Base-by-base conservation (phyloP, 306 rosid species). In the Sphenostylis stenocarpa region DNA sequence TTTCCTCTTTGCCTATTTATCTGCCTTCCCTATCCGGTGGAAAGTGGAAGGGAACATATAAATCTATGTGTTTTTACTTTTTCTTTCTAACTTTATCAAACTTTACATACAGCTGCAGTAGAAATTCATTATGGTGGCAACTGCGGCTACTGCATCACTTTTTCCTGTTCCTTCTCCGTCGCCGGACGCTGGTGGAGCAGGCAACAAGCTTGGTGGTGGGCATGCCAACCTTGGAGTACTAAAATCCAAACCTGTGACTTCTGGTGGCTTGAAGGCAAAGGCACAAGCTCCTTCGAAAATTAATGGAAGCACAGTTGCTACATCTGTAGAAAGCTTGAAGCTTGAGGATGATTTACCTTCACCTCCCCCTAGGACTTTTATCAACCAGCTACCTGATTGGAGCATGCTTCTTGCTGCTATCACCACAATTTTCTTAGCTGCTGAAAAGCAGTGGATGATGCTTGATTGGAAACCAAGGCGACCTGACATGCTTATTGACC, bases 391-490 rank as follows among this genome's bases (percentile, higher is more conserved):
- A 79, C 99, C 99, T 86, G 98, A 96, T 73, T 96, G 99, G 99
- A 96, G 99, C 77, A 90, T 96, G 98, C 99, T 96, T 67, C 98
- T 96, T 82, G 99, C 99, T 75, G 99, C 99, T 57, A 93, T 96
- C 58, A 96, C 99, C 9, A 96, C 98, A n/a, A 85, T 93, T 77
- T 96, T 96, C 88, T 83, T 96, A 88, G 99, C 99, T 0, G 98
- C 99, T 0, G 99, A 96, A 89, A 96, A 96, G 84, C 98, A 96
- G 87, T 96, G 98, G 99, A 96, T 91, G 93, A 96, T 92, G 97
- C 97, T 96, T 73, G 99, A 96, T 78, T 96, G 99, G 99, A 96
- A 96, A 83, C 99, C 99, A 48, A 91, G 91, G 84, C 89, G 98
- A 41, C 63, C 96, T 39, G 99, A 93, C 83, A 84, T 96, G 97